Base-by-base conservation (phyloP, 441 rosid species). In the Corymbia citriodora region DNA sequence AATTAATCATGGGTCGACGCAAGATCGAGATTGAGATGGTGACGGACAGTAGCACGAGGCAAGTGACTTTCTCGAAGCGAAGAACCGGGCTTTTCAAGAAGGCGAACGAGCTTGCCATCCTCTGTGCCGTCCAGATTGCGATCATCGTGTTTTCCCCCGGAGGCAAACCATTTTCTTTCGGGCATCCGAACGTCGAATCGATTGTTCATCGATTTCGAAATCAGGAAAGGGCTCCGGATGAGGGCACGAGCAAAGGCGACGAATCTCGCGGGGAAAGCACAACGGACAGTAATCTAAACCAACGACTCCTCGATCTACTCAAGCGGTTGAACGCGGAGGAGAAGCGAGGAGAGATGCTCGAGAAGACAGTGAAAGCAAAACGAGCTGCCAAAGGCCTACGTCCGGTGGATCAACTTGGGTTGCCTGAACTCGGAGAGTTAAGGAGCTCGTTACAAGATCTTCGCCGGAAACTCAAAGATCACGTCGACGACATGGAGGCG, bases 51-150 rank as follows among this genome's bases (percentile, higher is more conserved):
- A 86, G 89, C 88, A 88, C 93, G 16, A 91, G 93, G 93, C 95
- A 94, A 55, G 95, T 94, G 16, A 94, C 95, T 17, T 94, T 94
- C 74, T 93, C 94, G 12, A 93, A 94, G 85, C 93, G 95, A 25
- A 88, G 95, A 13, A 88, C 81, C 0, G 93, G 95, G 14, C 55
- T 94, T n/a, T 93, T 93, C 94, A 93, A 94, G 92, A 94, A 94
- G 81, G 95, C 94, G 1, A 92, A 92, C 55, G 94, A 92, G 87
- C 93, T 94, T 1, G 89, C 93, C 9, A 91, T 92, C 45, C 89
- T 94, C 17, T 94, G 94, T 49, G 93, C 89, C 1, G 93, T 90
- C 14, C 89, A 94, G 29, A 85, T 93, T 21, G 94, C 92, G 31
- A 92, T 94, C 40, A 89, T 94, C 5, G 93, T 92, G 48, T 94